Percentiles rank a stretch among this genome's conserved stretches.
Conservation (phyloP, 2,329 filamentous ascomycete genomes). For the Pezicula rhizophila region DNA sequence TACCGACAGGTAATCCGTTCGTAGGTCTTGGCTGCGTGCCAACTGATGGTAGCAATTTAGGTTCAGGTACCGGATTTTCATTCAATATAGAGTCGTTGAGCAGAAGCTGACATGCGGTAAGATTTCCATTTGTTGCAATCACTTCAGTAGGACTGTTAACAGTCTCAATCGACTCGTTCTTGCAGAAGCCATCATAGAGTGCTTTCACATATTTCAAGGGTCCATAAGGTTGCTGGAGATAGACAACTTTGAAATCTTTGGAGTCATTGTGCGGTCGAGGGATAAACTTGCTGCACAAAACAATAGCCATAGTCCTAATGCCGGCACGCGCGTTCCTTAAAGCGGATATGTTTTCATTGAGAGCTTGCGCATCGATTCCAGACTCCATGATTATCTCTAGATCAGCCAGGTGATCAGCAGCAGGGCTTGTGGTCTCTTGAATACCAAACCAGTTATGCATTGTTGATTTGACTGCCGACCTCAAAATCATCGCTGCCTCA, state of each 20-base stretch:
- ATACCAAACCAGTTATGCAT: conserved; percentile 23
- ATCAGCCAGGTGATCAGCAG: conserved; percentile 11
- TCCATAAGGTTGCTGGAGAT: conserved; percentile 22
- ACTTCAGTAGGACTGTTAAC: not conserved
- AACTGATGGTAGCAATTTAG: not conserved
- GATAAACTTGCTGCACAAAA: conserved; percentile 19
- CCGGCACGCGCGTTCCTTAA: conserved; percentile 7
- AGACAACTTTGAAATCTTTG: conserved; percentile 19
- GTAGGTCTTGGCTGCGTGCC: not conserved
- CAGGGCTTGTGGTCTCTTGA: conserved; percentile 6
- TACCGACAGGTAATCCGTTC: not conserved
- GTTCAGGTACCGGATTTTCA: too few relatives aligned
- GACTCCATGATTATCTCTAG: conserved; percentile 22
- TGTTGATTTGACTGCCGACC: conserved; percentile 11
- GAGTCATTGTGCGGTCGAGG: conserved; percentile 14
- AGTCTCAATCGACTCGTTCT: not conserved
- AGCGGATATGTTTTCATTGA: conserved; percentile 16
- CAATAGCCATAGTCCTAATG: conserved; percentile 14
- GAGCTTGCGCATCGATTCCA: conserved; percentile 14
- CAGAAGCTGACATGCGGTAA: too few relatives aligned
- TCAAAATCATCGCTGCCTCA: conserved; percentile 21
- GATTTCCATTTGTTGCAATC: not conserved
- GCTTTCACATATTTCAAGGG: not conserved
- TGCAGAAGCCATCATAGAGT: not conserved
- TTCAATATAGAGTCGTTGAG: too few relatives aligned